Base-by-base conservation (phyloP, 192 early-diverging fungal species). In the Backusella luteola region DNA sequence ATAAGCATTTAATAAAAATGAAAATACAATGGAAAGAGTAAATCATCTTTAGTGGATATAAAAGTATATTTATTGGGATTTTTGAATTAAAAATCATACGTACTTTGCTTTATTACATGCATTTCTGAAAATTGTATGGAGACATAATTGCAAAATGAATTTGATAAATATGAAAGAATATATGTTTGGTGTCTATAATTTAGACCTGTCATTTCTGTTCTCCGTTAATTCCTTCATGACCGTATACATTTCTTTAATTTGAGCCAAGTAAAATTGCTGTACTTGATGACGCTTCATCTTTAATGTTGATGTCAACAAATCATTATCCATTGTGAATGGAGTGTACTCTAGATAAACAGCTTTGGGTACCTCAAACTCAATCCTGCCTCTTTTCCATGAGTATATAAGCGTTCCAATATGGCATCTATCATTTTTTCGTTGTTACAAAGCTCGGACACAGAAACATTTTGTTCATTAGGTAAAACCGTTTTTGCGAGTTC, bases 221-320 rank as follows among this genome's bases (percentile, higher is more conserved):
- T 71, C 53, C 3, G 53, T 59, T 26, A 59, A 38, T 19, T 35
- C 41, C 23, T 71, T 49, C 23, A 46, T 15, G 7, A 17, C 14
- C 17, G 80, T 86, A 71, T 96, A 94, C 90, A 96, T 89, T 36
- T 75, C 83, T 73, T 87, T 84, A 77, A 96, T 91, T 44, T 89
- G 81, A 12, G 80, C 35, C 67, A 81, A 75, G 77, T 93, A 96
- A 80, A 88, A 83, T 56, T 88, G 84, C 23, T 88, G 88, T 7
- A 90, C 90, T 74, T 95, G 90, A 66, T 90, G 90, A 77, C 96
- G 90, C 70, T 94, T 94, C 42, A 95, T 86, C 88, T 98, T 98
- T 88, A 96, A 73, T 7, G 93, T 94, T 4, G 94, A 93, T 0
- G 96, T 95, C 78, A 97, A 81, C 38, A 93, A 84, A 15, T 85